Conservation (phyloP, 2,329 filamentous ascomycete genomes). For the Phialophora macrospora region DNA sequence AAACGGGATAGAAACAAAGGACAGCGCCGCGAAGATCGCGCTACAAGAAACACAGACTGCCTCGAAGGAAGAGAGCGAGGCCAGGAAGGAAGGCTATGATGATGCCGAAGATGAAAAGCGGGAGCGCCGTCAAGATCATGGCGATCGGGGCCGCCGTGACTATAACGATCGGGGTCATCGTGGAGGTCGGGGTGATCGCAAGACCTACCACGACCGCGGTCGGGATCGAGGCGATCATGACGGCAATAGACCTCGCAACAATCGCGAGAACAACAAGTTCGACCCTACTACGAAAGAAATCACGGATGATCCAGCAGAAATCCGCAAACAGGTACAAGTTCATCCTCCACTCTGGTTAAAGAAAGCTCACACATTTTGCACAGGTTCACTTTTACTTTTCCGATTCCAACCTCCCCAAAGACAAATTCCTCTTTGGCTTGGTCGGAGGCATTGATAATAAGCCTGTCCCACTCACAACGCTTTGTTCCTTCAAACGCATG, state of each 20-base stretch:
- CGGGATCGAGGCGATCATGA: conserved; percentile 41
- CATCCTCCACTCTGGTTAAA: neutral
- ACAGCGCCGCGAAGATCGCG: conserved; percentile 47
- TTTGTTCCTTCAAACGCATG: conserved; percentile 95
- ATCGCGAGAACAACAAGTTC: conserved; percentile 68
- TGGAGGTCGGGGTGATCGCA: conserved; percentile 19
- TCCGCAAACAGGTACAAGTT: conserved; percentile 74
- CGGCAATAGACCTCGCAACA: conserved; percentile 40
- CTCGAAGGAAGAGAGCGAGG: conserved; percentile 28
- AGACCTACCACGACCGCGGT: conserved; percentile 17
- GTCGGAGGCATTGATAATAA: conserved; percentile 81
- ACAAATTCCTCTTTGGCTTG: conserved; percentile 82
- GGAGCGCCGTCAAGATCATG: conserved; percentile 30
- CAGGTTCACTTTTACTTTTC: conserved; percentile 97
- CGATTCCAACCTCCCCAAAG: conserved; percentile 84
- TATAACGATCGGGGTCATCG: conserved; percentile 12
- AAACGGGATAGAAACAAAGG: conserved; percentile 28
- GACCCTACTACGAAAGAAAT: conserved; percentile 70
- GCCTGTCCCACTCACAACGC: conserved; percentile 74
- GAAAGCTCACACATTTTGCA: conserved; percentile 3
- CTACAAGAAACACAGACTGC: conserved; percentile 41
- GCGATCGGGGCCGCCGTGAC: conserved; percentile 26
- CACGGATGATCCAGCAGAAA: conserved; percentile 76
- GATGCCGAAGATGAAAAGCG: conserved; percentile 23
- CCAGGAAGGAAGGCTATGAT: conserved; percentile 30